Conservation (phyloP, 306 rosid species). For the Senna siamea region DNA sequence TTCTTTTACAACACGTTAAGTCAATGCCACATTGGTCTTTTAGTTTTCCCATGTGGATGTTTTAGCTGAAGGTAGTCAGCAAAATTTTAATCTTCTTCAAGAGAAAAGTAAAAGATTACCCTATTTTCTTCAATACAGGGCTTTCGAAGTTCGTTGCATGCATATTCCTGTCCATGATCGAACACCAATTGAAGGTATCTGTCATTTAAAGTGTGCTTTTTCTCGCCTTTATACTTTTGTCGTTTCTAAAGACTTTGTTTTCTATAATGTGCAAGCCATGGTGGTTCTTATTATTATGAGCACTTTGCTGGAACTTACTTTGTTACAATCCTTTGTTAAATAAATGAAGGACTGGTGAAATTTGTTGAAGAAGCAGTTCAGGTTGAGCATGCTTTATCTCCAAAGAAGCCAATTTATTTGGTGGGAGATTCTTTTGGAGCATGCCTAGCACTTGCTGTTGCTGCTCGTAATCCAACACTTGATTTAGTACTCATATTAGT, state of each 20-base stretch:
- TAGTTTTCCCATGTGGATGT: no score
- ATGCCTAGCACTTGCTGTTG: slow-evolving; percentile 90
- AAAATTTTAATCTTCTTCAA: no score
- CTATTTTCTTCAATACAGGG: slow-evolving; percentile 53
- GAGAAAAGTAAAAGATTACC: no score
- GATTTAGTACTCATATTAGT: slow-evolving; percentile 70
- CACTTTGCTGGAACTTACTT: slow-evolving; percentile 17
- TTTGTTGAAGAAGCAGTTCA: slow-evolving; percentile 76
- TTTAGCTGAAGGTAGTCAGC: no score
- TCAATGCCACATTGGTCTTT: no score
- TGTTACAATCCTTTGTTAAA: background rate
- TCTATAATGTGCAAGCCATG: background rate
- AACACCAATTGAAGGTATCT: slow-evolving; percentile 85
- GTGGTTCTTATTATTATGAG: slow-evolving; percentile 10
- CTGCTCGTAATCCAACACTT: slow-evolving; percentile 79
- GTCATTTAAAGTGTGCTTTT: slow-evolving; percentile 38
- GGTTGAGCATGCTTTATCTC: slow-evolving; percentile 66
- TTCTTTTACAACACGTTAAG: no score
- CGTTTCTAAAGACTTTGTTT: no score
- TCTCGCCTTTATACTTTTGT: background rate
- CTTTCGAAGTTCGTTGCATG: slow-evolving; percentile 88
- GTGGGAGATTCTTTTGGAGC: slow-evolving; percentile 97
- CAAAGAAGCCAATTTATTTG: slow-evolving; percentile 84
- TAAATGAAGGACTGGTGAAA: slow-evolving; percentile 72
- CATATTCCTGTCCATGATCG: slow-evolving; percentile 82